These are phyloP conservation scores for Saccharomycopsis schoenii DNA, from an alignment of 805 yeast species.

Conservation along the genomic window DNA sequence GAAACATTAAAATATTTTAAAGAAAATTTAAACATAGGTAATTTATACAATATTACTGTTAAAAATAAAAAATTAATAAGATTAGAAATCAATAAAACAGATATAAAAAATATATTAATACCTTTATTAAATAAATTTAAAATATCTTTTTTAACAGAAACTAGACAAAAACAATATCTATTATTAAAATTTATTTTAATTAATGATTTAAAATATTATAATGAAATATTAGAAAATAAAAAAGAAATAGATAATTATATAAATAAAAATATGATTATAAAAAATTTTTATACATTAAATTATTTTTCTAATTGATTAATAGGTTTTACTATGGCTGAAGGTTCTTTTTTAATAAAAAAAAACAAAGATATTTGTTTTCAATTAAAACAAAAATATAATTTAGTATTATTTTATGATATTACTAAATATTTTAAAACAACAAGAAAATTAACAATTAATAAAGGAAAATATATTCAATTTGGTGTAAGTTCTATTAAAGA, in stretches of 20 bases:
- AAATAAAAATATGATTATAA: slow-evolving; percentile 2
- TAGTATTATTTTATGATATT: slow-evolving; percentile 1
- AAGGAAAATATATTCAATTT: slow-evolving; percentile 3
- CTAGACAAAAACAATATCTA: slow-evolving; percentile 13
- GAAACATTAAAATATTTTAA: slow-evolving; percentile 1
- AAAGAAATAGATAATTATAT: slow-evolving; percentile 9
- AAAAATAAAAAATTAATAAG: slow-evolving; percentile 4
- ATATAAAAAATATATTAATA: slow-evolving; percentile 3
- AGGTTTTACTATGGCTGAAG: slow-evolving; percentile 8
- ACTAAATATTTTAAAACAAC: not conserved
- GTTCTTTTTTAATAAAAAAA: slow-evolving; percentile 9
- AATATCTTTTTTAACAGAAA: slow-evolving; percentile 2
- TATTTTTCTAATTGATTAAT: slow-evolving; percentile 9
- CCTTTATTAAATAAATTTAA: slow-evolving; percentile 4
- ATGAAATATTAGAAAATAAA: slow-evolving; percentile 6
- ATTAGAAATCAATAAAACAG: slow-evolving; percentile 5
- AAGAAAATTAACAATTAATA: not conserved
- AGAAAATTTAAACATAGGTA: not conserved
- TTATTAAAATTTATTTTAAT: slow-evolving; percentile 11
- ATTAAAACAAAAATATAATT: slow-evolving; percentile 8
- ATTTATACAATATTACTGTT: slow-evolving; percentile 1
- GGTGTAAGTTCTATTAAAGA: slow-evolving; percentile 3
- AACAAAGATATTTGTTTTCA: not conserved
- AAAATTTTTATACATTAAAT: slow-evolving; percentile 3
- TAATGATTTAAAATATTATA: slow-evolving; percentile 12